Conservation (phyloP, 768 basidiomycete genomes). For the Mycena pura region DNA sequence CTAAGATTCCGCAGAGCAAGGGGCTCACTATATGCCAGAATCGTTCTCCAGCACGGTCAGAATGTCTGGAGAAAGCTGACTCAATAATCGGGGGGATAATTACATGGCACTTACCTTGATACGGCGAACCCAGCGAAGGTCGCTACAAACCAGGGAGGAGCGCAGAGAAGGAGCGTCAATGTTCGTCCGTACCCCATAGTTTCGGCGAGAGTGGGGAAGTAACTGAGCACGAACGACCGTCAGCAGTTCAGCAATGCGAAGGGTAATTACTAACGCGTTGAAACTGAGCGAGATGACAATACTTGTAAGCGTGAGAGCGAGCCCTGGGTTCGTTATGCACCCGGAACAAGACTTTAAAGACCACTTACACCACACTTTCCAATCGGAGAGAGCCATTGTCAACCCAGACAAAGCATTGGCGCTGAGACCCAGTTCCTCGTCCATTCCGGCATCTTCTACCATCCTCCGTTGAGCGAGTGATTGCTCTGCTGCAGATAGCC, state of each 20-base stretch:
- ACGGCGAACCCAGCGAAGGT: constrained; percentile 60
- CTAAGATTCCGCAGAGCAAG: constrained; percentile 65
- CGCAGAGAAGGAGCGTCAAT: constrained; percentile 62
- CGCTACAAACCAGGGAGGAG: constrained; percentile 70
- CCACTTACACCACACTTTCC: constrained; percentile 69
- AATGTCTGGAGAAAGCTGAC: constrained; percentile 53
- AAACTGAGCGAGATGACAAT: constrained; percentile 68
- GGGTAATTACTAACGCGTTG: constrained; percentile 47
- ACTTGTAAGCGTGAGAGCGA: constrained; percentile 41
- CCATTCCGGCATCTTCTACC: constrained; percentile 59
- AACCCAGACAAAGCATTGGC: constrained; percentile 46
- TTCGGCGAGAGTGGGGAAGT: constrained; percentile 73
- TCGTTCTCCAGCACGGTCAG: constrained; percentile 74
- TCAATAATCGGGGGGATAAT: background rate
- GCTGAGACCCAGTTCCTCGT: constrained; percentile 26
- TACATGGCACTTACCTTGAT: constrained; percentile 46
- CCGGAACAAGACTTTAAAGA: constrained; percentile 39
- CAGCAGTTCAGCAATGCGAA: background rate
- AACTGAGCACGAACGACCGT: constrained; percentile 30
- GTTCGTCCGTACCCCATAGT: constrained; percentile 75
- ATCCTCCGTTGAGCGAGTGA: constrained; percentile 65
- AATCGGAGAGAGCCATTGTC: constrained; percentile 65
- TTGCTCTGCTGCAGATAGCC: constrained; percentile 64
- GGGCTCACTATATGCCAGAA: constrained; percentile 68
- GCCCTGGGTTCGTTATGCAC: constrained; percentile 26